These are phyloP conservation scores for Zanthoxylum bungeanum DNA, from an alignment of 345 rosid genomes.

Conservation along the genomic window DNA sequence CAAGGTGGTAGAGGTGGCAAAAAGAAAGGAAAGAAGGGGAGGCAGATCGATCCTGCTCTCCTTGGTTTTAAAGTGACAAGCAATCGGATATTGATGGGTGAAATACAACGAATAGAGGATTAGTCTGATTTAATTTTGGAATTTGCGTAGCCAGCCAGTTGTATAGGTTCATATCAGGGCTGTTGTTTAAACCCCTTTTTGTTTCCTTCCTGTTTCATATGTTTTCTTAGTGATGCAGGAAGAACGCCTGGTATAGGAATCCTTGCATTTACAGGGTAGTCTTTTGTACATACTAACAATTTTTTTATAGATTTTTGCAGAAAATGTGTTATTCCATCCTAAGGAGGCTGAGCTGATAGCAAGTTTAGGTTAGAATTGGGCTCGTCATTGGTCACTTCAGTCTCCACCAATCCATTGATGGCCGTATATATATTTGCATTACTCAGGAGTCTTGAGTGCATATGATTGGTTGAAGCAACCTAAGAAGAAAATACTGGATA, in stretches of 20 bases:
- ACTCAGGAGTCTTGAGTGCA: too few species aligned
- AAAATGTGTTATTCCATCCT: too few species aligned
- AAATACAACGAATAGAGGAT: slow-evolving; percentile 71
- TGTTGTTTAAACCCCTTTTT: not conserved
- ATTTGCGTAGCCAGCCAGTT: too few species aligned
- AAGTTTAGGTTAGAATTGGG: not conserved
- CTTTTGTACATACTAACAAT: slow-evolving; percentile 23
- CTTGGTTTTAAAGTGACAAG: slow-evolving; percentile 89
- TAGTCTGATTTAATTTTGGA: slow-evolving; percentile 19
- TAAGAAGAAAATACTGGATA: too few species aligned
- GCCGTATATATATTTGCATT: too few species aligned
- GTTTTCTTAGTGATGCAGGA: too few species aligned
- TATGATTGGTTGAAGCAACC: too few species aligned
- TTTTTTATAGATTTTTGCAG: not conserved
- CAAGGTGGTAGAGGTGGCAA: slow-evolving; percentile 49
- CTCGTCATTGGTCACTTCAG: too few species aligned
- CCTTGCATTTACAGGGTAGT: not conserved
- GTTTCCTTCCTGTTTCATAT: too few species aligned
- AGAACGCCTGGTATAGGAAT: slow-evolving; percentile 3
- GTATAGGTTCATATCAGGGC: slow-evolving; percentile 28
- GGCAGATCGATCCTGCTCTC: slow-evolving; percentile 85
- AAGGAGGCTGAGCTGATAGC: too few species aligned
- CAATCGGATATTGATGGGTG: slow-evolving; percentile 95
- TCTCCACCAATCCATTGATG: too few species aligned
- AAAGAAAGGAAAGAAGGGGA: slow-evolving; percentile 90